Base-by-base conservation (phyloP, 176 grass and related monocot species). In the Eragrostis nindensis region DNA sequence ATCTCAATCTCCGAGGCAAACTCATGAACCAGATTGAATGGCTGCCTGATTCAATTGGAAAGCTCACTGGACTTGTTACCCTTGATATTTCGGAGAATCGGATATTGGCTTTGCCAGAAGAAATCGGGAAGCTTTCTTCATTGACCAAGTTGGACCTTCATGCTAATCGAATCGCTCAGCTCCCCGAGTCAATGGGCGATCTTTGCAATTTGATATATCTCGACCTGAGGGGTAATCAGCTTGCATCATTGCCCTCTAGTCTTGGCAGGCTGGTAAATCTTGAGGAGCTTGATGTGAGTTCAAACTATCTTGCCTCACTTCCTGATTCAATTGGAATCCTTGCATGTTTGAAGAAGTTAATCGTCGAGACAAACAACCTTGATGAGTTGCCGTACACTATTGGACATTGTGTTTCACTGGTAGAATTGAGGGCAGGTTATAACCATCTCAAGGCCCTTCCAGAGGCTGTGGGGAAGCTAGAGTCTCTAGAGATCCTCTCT, bases 311-410 rank as follows among this genome's bases (percentile, higher is more conserved):
- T 12, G 62, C 85, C 43, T 86, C 82, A 25, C 89, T 96, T 30
- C 93, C 97, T n/a, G 97, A 99, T 56, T 71, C 92, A 55, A 86
- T 93, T 44, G 97, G 93, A 71, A 91, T 76, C 64, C 92, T 99
- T 72, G 50, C 74, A 49, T 68, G 60, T 6, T 78, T 99, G 67
- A 99, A 87, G 90, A 99, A 93, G 83, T 73, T 99, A 80, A 76
- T 90, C 5, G 61, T 90, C 0, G 97, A 99, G 45, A 91, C 93
- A 77, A 99, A 99, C 47, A 62, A 91, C 52, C 73, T 99, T 63
- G 97, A 99, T 50, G 97, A 99, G 86, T 68, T 99, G 50, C 93
- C 97, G 27, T 94, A 99, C 72, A 99, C 89, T 65, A 95, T 99
- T 7, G 97, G 97, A 43, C 64, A 92, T 17, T 99, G 97, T 82